Percentiles rank a stretch among this genome's conserved stretches.
These are phyloP conservation scores for Penicillium palitans DNA, from an alignment of 2,329 filamentous ascomycete species.

Conservation along the genomic window DNA sequence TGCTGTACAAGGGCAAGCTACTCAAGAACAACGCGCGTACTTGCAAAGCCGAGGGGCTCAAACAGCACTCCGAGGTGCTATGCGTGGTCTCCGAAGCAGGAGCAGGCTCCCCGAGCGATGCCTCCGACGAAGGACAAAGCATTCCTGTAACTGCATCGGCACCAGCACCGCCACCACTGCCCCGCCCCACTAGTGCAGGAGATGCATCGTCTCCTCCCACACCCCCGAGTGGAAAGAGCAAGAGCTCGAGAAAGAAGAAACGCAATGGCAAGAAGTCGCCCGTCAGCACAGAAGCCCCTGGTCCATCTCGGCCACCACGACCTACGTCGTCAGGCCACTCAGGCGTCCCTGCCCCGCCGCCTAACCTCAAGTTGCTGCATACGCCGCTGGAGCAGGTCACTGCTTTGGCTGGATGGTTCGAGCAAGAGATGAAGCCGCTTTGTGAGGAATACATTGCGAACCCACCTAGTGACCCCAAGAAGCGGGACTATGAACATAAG, in stretches of 20 bases:
- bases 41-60: constrained; percentile 47
- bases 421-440: constrained; percentile 39
- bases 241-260: constrained; percentile 29
- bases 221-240: constrained; percentile 17
- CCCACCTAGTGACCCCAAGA: constrained; percentile 43
- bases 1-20: constrained; percentile 51
- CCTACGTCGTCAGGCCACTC: constrained; percentile 17
- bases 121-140: constrained; percentile 29
- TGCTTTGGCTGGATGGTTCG: constrained; percentile 40
- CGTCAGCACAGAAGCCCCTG: constrained; percentile 6
- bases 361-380: constrained; percentile 36
- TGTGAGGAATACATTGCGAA: constrained; percentile 41
- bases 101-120: constrained; percentile 34
- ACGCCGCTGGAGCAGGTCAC: constrained; percentile 42
- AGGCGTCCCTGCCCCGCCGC: constrained; percentile 31
- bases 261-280: constrained; percentile 26
- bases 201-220: constrained; percentile 20
- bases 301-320: constrained; percentile 21
- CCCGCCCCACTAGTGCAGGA: constrained; percentile 23
- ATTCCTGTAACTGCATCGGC: constrained; percentile 6
- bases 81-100: constrained; percentile 47
- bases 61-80: constrained; percentile 50
- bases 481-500: constrained; percentile 45
- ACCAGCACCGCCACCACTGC: not conserved
- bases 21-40: constrained; percentile 43